Evolutionary conservation across 169 alveolate species (phyloP).

Genomic region (Cryptosporidium ubiquitum): DNA sequence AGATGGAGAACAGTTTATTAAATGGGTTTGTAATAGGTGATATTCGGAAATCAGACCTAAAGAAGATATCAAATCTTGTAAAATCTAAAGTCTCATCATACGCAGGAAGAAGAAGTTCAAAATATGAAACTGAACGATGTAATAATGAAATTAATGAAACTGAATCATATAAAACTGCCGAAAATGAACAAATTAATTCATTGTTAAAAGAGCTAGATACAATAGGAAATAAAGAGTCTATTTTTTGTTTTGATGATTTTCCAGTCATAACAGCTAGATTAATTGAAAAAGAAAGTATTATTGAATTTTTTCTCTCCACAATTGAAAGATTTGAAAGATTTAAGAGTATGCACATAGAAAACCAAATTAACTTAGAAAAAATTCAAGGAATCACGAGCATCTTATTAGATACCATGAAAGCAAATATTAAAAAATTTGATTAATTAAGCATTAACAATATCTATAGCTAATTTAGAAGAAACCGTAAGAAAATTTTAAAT

Average conservation of each 20-base stretch:
- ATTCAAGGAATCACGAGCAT: not conserved
- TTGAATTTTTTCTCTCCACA: not conserved
- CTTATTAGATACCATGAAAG: not conserved
- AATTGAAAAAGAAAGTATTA: not conserved
- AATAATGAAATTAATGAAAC: not conserved
- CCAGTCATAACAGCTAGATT: not conserved
- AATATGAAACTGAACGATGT: not conserved
- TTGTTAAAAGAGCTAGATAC: not conserved
- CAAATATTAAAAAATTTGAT: not conserved
- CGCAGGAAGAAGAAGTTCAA: constrained; percentile 26
- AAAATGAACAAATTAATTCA: not conserved
- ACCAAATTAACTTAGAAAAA: constrained; percentile 1
- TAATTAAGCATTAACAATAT: not conserved
- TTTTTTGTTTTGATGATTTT: not conserved
- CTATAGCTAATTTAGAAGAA: not conserved
- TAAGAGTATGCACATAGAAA: not conserved
- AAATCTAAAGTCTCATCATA: constrained; percentile 43
- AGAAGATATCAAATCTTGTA: constrained; percentile 57
- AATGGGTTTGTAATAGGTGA: constrained; percentile 59
- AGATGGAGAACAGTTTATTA: constrained; percentile 29
- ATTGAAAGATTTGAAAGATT: constrained; percentile 5
- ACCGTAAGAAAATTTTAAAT: not conserved
- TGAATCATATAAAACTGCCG: constrained; percentile 3
- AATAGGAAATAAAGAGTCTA: not conserved
- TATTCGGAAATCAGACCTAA: constrained; percentile 25